Evolutionary conservation across 192 early-diverging fungal species (phyloP).

Genomic region (Borealophlyctis nickersoniae): DNA sequence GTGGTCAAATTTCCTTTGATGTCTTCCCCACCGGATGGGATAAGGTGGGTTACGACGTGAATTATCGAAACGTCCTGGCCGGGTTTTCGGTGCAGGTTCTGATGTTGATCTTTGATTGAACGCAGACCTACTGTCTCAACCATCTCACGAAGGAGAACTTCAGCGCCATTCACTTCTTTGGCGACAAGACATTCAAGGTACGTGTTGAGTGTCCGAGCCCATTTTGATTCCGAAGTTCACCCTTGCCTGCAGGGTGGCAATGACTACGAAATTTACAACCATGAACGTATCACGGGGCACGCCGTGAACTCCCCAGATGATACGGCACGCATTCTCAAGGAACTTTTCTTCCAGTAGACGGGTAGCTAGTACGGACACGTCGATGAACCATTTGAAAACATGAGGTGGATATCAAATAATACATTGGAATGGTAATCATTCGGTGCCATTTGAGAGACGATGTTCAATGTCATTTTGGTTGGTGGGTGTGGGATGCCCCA

Average conservation of each 20-base stretch:
- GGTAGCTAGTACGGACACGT: constrained; percentile 3
- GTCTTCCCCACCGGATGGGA: constrained; percentile 99
- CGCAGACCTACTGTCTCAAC: constrained; percentile 83
- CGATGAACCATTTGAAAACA: too few species aligned
- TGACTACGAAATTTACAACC: constrained; percentile 93
- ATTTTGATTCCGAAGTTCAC: neutral
- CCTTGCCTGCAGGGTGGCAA: constrained; percentile 75
- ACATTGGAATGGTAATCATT: constrained; percentile 95
- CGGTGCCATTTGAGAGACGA: too few species aligned
- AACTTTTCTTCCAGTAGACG: constrained; percentile 58
- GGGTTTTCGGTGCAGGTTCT: neutral
- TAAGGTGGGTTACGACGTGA: constrained; percentile 52
- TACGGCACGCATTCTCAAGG: constrained; percentile 76
- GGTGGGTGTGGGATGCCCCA: too few species aligned
- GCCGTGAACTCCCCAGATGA: constrained; percentile 78
- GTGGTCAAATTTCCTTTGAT: constrained; percentile 98
- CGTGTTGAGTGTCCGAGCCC: neutral
- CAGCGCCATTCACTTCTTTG: constrained; percentile 94
- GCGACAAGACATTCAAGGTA: constrained; percentile 91
- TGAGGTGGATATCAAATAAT: constrained; percentile 97
- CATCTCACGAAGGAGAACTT: constrained; percentile 86
- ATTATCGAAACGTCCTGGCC: neutral
- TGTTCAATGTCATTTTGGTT: too few species aligned
- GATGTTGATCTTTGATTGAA: neutral
- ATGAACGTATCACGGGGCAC: constrained; percentile 80